Evolutionary conservation across 1,139 yeast species (phyloP).

Genomic region (Taiozyma onychis): DNA sequence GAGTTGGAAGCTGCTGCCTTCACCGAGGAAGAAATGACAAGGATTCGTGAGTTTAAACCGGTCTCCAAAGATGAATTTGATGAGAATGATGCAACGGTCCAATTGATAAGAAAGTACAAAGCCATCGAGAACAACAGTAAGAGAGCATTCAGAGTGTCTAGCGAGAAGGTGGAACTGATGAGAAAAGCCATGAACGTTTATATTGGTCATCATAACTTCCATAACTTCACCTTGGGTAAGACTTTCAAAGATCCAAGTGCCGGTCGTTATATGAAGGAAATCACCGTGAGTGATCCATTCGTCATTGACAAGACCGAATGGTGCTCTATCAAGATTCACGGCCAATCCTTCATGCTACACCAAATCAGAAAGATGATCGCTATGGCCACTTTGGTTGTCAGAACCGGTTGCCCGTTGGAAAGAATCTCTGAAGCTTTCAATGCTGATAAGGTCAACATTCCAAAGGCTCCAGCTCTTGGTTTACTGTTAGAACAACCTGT

Average conservation of each 20-base stretch:
- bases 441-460: conserved; percentile 73
- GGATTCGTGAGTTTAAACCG: conserved; percentile 26
- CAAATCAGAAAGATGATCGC: conserved; percentile 98
- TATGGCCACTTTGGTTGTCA: conserved; percentile 80
- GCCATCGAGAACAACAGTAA: conserved; percentile 63
- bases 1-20: conserved; percentile 43
- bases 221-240: conserved; percentile 90
- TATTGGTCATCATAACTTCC: conserved; percentile 90
- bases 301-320: conserved; percentile 93
- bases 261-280: conserved; percentile 70
- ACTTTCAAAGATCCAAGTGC: conserved; percentile 83
- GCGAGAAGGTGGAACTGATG: conserved; percentile 54
- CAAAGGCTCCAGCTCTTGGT: conserved; percentile 97
- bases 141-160: conserved; percentile 60
- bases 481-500: conserved; percentile 87
- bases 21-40: conserved; percentile 41
- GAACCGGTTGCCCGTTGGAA: conserved; percentile 77
- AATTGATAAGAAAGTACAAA: conserved; percentile 53
- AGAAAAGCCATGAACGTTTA: conserved; percentile 67
- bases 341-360: conserved; percentile 97
- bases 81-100: conserved; percentile 28
- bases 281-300: conserved; percentile 85
- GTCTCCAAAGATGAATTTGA: conserved; percentile 32
- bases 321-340: conserved; percentile 94
- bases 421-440: conserved; percentile 79